phyloP scores from a whole-genome alignment of 2,329 filamentous ascomycete species.

The Cryphonectria parasitica region DNA sequence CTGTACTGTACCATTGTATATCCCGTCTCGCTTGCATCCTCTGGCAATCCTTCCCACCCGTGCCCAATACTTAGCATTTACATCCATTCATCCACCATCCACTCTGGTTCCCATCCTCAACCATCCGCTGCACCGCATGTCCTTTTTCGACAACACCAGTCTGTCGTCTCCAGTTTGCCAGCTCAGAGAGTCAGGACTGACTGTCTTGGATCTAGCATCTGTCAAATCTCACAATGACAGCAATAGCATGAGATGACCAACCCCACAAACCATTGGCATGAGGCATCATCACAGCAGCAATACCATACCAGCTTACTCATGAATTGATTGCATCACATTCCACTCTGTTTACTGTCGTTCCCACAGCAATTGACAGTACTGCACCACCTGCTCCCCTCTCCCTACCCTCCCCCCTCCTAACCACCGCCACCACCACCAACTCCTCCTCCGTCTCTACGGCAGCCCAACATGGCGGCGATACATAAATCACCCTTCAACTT shows the following conservation, averaged over 20 bases:
- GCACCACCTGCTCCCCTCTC: not conserved
- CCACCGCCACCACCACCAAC: not conserved
- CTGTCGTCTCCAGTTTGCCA: constrained; percentile 3
- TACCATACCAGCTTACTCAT: constrained; percentile 4
- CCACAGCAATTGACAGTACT: constrained; percentile 20
- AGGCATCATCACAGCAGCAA: constrained; percentile 3
- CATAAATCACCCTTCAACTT: constrained; percentile 29
- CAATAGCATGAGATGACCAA: constrained; percentile 16
- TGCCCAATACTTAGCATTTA: not conserved
- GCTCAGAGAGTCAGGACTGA: not conserved
- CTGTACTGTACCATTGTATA: not conserved
- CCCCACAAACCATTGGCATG: constrained; percentile 16
- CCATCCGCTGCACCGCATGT: not conserved
- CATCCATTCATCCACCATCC: not conserved
- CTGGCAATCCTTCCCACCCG: constrained; percentile 1
- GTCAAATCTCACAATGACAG: not conserved
- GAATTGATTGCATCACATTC: constrained; percentile 19
- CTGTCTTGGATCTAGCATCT: not conserved
- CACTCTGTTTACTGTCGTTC: constrained; percentile 17
- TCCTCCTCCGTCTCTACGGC: not conserved
- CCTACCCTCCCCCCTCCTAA: not conserved
- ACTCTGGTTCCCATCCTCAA: not conserved
- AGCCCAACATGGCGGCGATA: constrained; percentile 27
- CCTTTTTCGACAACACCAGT: not conserved
- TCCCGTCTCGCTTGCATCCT: not conserved